Evolutionary conservation across 2,329 filamentous ascomycete genomes (phyloP).

Genomic region (Claviceps sp.): DNA sequence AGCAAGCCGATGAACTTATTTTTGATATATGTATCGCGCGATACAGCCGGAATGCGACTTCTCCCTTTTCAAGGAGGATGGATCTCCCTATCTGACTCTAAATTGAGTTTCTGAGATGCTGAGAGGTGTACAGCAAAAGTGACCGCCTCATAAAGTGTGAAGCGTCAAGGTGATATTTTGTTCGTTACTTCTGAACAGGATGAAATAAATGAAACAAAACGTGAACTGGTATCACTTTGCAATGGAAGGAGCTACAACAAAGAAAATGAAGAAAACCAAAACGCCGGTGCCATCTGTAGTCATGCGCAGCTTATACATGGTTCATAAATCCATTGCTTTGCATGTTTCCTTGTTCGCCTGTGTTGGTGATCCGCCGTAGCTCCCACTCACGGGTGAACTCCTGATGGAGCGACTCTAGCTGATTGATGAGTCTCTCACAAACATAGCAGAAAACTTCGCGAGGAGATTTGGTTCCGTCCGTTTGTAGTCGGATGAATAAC

Average conservation of each 20-base stretch:
- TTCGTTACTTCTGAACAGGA: background rate
- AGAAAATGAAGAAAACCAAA: constrained; percentile 6
- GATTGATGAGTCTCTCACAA: constrained; percentile 69
- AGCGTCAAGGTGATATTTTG: background rate
- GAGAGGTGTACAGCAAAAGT: background rate
- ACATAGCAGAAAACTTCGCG: constrained; percentile 73
- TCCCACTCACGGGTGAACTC: constrained; percentile 92
- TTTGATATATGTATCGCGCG: background rate
- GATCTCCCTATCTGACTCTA: background rate
- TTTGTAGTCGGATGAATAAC: constrained; percentile 69
- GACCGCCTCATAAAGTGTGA: background rate
- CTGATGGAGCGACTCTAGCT: constrained; percentile 65
- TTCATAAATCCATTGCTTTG: constrained; percentile 21
- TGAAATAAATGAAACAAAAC: background rate
- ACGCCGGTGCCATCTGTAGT: constrained; percentile 12
- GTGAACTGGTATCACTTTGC: constrained; percentile 5
- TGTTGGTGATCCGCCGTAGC: constrained; percentile 69
- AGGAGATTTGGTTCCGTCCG: constrained; percentile 77
- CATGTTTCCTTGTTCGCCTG: constrained; percentile 41
- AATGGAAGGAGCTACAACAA: background rate
- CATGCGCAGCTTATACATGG: background rate
- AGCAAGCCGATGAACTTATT: background rate
- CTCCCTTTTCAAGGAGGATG: background rate
- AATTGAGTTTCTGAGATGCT: background rate
- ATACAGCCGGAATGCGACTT: background rate